Conservation (phyloP, 306 rosid genomes). For the Crotalaria pallida region DNA sequence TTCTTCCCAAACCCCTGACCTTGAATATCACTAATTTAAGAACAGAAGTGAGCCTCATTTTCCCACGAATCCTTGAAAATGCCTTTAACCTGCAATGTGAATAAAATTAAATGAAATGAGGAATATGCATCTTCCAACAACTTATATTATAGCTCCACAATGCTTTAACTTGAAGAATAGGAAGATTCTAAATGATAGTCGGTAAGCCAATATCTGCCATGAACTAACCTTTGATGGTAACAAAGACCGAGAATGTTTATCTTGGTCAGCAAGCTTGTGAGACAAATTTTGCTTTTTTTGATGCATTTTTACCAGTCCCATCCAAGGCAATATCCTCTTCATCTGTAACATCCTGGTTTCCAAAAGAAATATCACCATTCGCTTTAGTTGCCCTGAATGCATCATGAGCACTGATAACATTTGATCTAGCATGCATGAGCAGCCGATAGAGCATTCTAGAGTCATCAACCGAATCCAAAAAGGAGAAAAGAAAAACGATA, state of each 20-base stretch:
- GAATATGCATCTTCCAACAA: not conserved
- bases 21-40: slow-evolving; percentile 64
- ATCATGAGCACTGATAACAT: slow-evolving; percentile 32
- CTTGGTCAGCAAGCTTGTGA: slow-evolving; percentile 33
- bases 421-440: slow-evolving; percentile 37
- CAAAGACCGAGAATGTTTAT: slow-evolving; percentile 43
- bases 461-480: too few species aligned
- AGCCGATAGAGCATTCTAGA: slow-evolving; percentile 39
- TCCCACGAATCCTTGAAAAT: slow-evolving; percentile 57
- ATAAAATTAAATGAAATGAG: not conserved
- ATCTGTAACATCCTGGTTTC: slow-evolving; percentile 23
- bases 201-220: slow-evolving; percentile 1
- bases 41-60: slow-evolving; percentile 61
- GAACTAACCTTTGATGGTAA: slow-evolving; percentile 68
- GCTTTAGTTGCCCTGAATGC: slow-evolving; percentile 32
- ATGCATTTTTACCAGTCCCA: slow-evolving; percentile 18
- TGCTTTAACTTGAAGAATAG: not conserved
- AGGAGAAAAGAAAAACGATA: too few species aligned
- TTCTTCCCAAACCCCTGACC: slow-evolving; percentile 56
- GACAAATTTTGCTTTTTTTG: slow-evolving; percentile 23
- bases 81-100: slow-evolving; percentile 49
- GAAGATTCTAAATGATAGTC: not conserved
- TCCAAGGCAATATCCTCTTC: slow-evolving; percentile 30
- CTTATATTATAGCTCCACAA: not conserved
- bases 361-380: slow-evolving; percentile 26